A percentile compares a stretch with the other conserved stretches of the same genome.
These are phyloP conservation scores for Coprinellus micaceus DNA, from an alignment of 768 basidiomycete genomes.

Conservation along the genomic window DNA sequence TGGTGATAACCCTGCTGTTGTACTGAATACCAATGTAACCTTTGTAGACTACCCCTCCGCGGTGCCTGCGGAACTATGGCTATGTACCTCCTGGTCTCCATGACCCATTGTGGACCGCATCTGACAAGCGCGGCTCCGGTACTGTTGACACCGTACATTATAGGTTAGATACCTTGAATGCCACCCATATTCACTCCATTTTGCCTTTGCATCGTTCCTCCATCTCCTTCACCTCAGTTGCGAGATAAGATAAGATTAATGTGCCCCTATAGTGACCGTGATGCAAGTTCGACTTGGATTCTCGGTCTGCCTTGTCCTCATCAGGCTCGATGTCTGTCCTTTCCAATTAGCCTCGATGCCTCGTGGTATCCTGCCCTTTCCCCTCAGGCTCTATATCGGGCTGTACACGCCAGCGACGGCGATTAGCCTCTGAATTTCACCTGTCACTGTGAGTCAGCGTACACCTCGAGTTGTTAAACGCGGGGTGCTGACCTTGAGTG, in stretches of 20 bases:
- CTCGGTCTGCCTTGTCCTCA: background rate
- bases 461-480: background rate
- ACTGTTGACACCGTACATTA: no score
- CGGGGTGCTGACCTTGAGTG: background rate
- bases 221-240: background rate
- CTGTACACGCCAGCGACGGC: background rate
- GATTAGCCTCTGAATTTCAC: background rate
- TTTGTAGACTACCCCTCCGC: no score
- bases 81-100: no score
- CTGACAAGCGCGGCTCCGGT: no score
- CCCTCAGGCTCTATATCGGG: background rate
- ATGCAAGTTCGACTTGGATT: conserved; percentile 3
- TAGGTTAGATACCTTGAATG: no score
- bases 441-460: conserved; percentile 1
- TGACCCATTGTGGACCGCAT: no score
- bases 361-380: conserved; percentile 2
- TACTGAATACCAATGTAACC: no score
- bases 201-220: no score
- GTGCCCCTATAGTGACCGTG: background rate
- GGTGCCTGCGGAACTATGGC: no score
- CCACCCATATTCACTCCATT: no score
- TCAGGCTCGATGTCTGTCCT: no score
- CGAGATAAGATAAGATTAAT: background rate
- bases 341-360: conserved; percentile 1
- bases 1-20: no score